A percentile compares a stretch with the other conserved stretches of the same genome.
Conservation (phyloP, 768 basidiomycete genomes). For the Mycena maculata region DNA sequence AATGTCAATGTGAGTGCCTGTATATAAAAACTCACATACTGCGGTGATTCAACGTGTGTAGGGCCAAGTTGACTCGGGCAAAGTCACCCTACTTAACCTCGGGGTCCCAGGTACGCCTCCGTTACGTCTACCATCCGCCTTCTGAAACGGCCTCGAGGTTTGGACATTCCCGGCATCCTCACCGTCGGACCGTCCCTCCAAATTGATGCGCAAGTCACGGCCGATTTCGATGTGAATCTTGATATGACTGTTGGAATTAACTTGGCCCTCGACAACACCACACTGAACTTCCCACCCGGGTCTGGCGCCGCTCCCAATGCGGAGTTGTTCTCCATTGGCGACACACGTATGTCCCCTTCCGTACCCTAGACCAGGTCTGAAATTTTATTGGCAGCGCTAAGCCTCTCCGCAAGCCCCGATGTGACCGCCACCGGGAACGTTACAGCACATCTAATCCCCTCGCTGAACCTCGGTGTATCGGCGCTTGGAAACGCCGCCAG, state of each 20-base stretch:
- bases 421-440: constrained; percentile 55
- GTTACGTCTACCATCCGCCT: neutral
- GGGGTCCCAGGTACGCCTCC: constrained; percentile 49
- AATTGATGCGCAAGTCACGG: constrained; percentile 51
- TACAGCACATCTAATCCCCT: constrained; percentile 62
- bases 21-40: neutral
- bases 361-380: neutral
- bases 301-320: constrained; percentile 33
- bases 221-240: constrained; percentile 50
- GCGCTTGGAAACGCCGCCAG: constrained; percentile 51
- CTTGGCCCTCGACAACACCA: constrained; percentile 54
- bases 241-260: constrained; percentile 56
- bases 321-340: constrained; percentile 48
- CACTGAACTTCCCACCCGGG: constrained; percentile 57
- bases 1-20: constrained; percentile 46
- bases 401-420: constrained; percentile 53
- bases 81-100: constrained; percentile 52
- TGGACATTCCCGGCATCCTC: constrained; percentile 63
- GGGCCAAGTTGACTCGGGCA: constrained; percentile 57
- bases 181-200: constrained; percentile 61
- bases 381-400: constrained; percentile 47
- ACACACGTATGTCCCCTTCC: constrained; percentile 53
- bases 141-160: constrained; percentile 38
- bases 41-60: constrained; percentile 15
- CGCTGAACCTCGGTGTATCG: constrained; percentile 56